phyloP scores from a whole-genome alignment of 83 land plant species.

The Picea abies region DNA sequence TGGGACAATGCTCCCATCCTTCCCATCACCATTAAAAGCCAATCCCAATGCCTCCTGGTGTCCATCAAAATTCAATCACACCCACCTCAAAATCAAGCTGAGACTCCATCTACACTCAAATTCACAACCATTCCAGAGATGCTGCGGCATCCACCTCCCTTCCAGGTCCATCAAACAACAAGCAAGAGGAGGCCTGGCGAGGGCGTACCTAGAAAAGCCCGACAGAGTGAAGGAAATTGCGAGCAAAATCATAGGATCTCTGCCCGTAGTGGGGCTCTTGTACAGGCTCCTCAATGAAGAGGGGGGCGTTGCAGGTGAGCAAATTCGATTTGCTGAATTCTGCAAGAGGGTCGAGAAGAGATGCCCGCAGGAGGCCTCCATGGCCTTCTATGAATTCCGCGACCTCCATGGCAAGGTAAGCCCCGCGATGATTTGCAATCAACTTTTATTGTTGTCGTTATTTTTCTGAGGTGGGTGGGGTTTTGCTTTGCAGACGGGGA shows the following conservation, averaged over 20 bases:
- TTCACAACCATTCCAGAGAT: neutral
- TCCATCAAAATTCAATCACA: neutral
- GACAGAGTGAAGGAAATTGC: conserved; percentile 44
- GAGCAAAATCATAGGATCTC: conserved; percentile 52
- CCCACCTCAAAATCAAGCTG: neutral
- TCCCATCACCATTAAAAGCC: too few relatives aligned
- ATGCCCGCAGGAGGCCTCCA: conserved; percentile 45
- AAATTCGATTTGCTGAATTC: conserved; percentile 69
- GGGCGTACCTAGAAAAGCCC: conserved; percentile 59
- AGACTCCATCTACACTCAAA: neutral
- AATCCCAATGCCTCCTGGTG: too few relatives aligned
- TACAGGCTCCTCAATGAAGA: conserved; percentile 70
- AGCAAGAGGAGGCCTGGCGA: neutral
- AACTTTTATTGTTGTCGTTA: neutral
- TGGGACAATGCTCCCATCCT: too few relatives aligned
- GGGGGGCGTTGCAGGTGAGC: conserved; percentile 70
- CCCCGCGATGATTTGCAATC: too few relatives aligned
- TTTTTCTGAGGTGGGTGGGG: neutral
- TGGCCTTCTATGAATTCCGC: conserved; percentile 61
- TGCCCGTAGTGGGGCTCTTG: conserved; percentile 61
- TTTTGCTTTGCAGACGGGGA: conserved; percentile 64
- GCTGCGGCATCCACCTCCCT: neutral
- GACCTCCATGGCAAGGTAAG: conserved; percentile 60
- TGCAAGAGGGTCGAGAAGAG: conserved; percentile 61
- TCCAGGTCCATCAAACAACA: too few relatives aligned